Conservation (phyloP, 2,329 filamentous ascomycete species). For the Neoarthrinium moseri region DNA sequence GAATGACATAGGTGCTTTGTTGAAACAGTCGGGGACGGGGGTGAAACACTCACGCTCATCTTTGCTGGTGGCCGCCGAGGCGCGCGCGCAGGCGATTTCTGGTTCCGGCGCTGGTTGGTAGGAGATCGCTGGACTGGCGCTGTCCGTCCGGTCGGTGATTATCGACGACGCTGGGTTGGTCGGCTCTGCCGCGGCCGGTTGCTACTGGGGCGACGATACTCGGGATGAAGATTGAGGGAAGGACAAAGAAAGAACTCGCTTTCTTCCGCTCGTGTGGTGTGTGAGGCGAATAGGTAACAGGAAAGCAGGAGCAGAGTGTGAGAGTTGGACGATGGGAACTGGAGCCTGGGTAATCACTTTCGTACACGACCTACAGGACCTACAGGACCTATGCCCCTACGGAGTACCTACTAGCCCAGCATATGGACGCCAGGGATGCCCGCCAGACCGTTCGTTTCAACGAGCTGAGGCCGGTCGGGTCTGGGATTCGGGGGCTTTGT, state of each 20-base stretch:
- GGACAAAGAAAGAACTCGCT: not conserved
- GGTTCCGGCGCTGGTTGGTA: constrained; percentile 1
- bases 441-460: constrained; percentile 1
- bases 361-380: not conserved
- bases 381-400: not conserved
- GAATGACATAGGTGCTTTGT: constrained; percentile 11
- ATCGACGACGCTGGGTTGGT: not conserved
- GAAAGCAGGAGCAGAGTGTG: no score
- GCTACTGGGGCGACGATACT: no score
- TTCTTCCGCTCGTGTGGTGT: not conserved
- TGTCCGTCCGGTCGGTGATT: not conserved
- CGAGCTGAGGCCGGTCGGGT: constrained; percentile 3
- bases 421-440: not conserved
- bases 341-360: not conserved
- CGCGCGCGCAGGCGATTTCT: constrained; percentile 1
- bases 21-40: constrained; percentile 24
- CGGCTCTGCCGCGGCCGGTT: not conserved
- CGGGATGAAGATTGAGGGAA: not conserved
- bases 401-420: not conserved
- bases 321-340: not conserved
- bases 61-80: constrained; percentile 16
- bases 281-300: not conserved
- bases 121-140: not conserved
- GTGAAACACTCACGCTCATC: constrained; percentile 50
- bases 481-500: constrained; percentile 2